Percentiles rank a stretch among this genome's conserved stretches.
Evolutionary conservation across 2,329 filamentous ascomycete genomes (phyloP).

Genomic region (Teratosphaeria destructans): DNA sequence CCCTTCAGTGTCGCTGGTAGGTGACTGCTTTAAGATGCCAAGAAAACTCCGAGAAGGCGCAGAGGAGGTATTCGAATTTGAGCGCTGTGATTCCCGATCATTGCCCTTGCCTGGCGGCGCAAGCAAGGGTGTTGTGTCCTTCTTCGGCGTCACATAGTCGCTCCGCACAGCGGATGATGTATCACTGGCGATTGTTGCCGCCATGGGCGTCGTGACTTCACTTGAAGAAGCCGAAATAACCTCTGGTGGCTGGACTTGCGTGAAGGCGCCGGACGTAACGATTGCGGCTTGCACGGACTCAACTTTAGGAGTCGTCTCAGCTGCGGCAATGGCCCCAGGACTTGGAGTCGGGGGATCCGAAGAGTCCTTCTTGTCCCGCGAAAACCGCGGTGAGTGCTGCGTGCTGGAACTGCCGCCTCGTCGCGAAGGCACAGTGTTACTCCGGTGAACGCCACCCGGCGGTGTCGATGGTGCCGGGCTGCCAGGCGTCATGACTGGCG

Average conservation of each 20-base stretch:
- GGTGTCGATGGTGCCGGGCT: conserved; percentile 16
- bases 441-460: conserved; percentile 49
- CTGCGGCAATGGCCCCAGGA: conserved; percentile 7
- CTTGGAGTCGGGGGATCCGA: conserved; percentile 43
- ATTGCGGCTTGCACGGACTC: conserved; percentile 19
- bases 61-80: conserved; percentile 19
- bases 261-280: conserved; percentile 18
- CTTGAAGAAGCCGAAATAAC: conserved; percentile 31
- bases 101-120: conserved; percentile 15
- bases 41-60: conserved; percentile 38
- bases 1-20: conserved; percentile 39
- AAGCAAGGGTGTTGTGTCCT: conserved; percentile 28
- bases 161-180: conserved; percentile 17
- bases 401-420: conserved; percentile 53
- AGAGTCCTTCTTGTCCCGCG: conserved; percentile 32
- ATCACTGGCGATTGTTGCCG: conserved; percentile 17
- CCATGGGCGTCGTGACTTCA: conserved; percentile 26
- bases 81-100: conserved; percentile 16
- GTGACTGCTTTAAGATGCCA: conserved; percentile 60
- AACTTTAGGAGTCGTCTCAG: conserved; percentile 12
- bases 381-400: conserved; percentile 53
- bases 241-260: conserved; percentile 23
- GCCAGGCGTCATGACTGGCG: conserved; percentile 52
- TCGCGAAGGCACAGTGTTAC: conserved; percentile 90
- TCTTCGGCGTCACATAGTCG: conserved; percentile 23